Base-by-base conservation (phyloP, 176 grass and related monocot species). In the Paspalum notatum region DNA sequence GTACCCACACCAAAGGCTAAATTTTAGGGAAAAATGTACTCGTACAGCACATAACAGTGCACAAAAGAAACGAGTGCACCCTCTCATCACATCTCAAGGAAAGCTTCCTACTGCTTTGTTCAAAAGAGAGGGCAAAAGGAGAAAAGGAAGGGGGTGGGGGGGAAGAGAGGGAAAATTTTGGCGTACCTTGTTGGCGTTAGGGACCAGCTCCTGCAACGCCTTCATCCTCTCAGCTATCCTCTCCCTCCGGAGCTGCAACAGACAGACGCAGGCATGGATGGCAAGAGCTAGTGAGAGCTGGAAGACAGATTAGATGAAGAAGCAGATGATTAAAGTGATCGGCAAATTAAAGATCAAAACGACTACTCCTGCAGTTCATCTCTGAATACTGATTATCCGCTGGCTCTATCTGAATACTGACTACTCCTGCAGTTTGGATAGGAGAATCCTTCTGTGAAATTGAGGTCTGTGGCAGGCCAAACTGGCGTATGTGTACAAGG, bases 221-320 rank as follows among this genome's bases (percentile, higher is more conserved):
- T 95, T 98, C 95, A 98, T 98, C 90, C 95, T 88, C 75, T 98
- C 95, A 14, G 95, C 95, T 73, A 98, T 98, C 90, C 92, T 93
- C 71, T 98, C 95, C 86, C 95, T 95, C 44, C 95, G 75, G 59
- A 98, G 95, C 95, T 98, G 90, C 89, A 68, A 27, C 74, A 74
- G 64, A 55, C 58, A 32, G 32, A 32, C 32, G 32, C 32, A 32
- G 32, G 32, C 32, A 32, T 32, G 15, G 70, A 74, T 56, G 54
- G 41, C 68, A 83, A 77, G 60, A 60, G 44, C 60, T 3, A 91
- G 62, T 49, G 44, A 61, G 17, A 91, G 55, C 49, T 73, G 76
- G 56, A 76, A 37, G 49, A 49, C 52, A 68, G 7, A 16, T 11
- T 62, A 52, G 14, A 38, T 48, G 13, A 91, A 49, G 66, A 82